A percentile compares a stretch with the other conserved stretches of the same genome.
These are phyloP conservation scores for Beauveria caledonica DNA, from an alignment of 2,329 filamentous ascomycete genomes.

Conservation along the genomic window DNA sequence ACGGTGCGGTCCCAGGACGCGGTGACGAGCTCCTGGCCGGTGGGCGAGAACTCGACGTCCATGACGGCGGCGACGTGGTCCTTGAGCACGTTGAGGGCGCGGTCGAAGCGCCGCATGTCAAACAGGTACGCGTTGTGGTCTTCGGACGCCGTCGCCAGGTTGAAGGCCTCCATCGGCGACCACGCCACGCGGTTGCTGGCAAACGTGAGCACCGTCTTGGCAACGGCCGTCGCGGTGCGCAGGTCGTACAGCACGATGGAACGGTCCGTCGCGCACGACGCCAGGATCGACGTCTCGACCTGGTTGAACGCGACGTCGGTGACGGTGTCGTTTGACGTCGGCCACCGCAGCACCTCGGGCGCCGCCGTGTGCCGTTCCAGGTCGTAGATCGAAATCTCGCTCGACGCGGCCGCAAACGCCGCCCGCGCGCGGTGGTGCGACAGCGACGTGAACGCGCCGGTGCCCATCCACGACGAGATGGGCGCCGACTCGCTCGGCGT, in stretches of 20 bases:
- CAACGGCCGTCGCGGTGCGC: constrained; percentile 73
- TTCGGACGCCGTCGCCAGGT: constrained; percentile 87
- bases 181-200: constrained; percentile 78
- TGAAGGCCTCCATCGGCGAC: constrained; percentile 97
- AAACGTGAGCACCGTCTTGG: constrained; percentile 73
- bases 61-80: constrained; percentile 87
- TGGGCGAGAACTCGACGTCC: constrained; percentile 93
- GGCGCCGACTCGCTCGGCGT: constrained; percentile 61
- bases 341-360: constrained; percentile 78
- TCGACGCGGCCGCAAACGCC: constrained; percentile 71
- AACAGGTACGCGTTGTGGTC: constrained; percentile 87
- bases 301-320: constrained; percentile 85
- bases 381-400: constrained; percentile 81
- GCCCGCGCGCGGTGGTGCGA: constrained; percentile 74
- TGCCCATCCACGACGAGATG: constrained; percentile 75
- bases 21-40: constrained; percentile 85
- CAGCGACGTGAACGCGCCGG: constrained; percentile 72
- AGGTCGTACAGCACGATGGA: constrained; percentile 88
- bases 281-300: constrained; percentile 84
- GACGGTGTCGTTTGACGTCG: constrained; percentile 83
- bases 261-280: constrained; percentile 76
- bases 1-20: constrained; percentile 82
- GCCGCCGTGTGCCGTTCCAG: constrained; percentile 72
- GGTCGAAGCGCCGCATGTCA: constrained; percentile 84
- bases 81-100: constrained; percentile 81